Evolutionary conservation across 805 yeast species (phyloP), one percentile per base, ranked within the genome.

Genomic region (Kodamaea sagamina): DNA sequence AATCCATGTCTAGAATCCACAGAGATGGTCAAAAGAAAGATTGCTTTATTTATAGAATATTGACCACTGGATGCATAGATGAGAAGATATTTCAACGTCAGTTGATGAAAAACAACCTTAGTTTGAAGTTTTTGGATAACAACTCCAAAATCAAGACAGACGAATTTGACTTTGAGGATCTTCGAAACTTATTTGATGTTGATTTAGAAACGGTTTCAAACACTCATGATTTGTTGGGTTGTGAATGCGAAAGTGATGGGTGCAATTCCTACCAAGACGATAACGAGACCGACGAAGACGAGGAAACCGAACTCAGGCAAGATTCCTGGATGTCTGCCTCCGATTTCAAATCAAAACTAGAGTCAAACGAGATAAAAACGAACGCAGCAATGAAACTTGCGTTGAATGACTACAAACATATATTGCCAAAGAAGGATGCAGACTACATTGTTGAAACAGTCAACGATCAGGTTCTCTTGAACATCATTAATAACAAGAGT

Each of bases 81-180:
- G 99, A 93, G 59, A 92, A 90, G 65, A 90, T 93, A 3, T 82
- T 86, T 47, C 98, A 93, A 59, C 71, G 99, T 13, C 99, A 93
- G 61, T 67, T 90, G 42, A 82, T 88, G 72, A 93, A 93, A 61
- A 79, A 71, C 43, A 89, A 84, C 41, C 65, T 92, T 39, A 86
- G 96, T 37, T 83, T 83, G 48, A 81, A 80, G 50, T 84, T 92
- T 52, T 47, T 72, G 78, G 72, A 67, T 48, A 60, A 61, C 43
- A 65, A 58, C 45, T 34, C 49, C 6, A 62, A 57, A 17, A 71
- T 79, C 0, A 78, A 76, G 21, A 82, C 81, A 52, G 82, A 86
- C 55, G 72, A 86, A 1, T 92, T 92, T 58, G 82, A 82, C 36
- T 62, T 69, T 40, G 74, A 71, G 10, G 96, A 87, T 50, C 65